Evolutionary conservation across 192 early-diverging fungal species (phyloP).

Genomic region (Linnemannia exigua): DNA sequence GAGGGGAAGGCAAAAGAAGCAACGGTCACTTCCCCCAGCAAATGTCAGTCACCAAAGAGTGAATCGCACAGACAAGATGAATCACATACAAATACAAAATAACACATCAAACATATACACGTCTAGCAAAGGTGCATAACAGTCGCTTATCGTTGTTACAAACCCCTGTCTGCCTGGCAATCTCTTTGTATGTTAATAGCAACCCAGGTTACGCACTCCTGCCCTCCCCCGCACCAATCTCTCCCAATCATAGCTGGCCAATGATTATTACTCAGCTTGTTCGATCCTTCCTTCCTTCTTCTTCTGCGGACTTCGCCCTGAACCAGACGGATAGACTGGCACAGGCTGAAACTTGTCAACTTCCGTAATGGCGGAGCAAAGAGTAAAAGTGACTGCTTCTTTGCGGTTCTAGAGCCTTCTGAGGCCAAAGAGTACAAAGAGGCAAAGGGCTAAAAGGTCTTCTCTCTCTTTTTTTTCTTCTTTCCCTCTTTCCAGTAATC

Average conservation of each 20-base stretch:
- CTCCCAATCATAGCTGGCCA: background rate
- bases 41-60: too few relatives aligned
- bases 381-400: background rate
- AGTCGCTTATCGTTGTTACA: too few relatives aligned
- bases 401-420: conserved; percentile 5
- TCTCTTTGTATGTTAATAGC: too few relatives aligned
- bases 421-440: background rate
- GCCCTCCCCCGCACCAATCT: background rate
- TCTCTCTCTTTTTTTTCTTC: background rate
- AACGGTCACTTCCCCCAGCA: too few relatives aligned
- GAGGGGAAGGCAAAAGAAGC: background rate
- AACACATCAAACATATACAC: too few relatives aligned
- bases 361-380: background rate
- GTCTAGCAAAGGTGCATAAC: too few relatives aligned
- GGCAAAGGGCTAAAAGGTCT: background rate
- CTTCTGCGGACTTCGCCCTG: background rate
- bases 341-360: background rate
- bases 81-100: too few relatives aligned
- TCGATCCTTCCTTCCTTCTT: background rate
- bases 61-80: too few relatives aligned
- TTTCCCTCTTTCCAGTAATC: background rate
- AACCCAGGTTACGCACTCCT: too few relatives aligned
- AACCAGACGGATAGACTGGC: too few relatives aligned
- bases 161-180: too few relatives aligned
- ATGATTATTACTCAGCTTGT: background rate